Base-by-base conservation (phyloP, 202 grass and related monocot species). In the Bolboschoenoplectus hybrid region DNA sequence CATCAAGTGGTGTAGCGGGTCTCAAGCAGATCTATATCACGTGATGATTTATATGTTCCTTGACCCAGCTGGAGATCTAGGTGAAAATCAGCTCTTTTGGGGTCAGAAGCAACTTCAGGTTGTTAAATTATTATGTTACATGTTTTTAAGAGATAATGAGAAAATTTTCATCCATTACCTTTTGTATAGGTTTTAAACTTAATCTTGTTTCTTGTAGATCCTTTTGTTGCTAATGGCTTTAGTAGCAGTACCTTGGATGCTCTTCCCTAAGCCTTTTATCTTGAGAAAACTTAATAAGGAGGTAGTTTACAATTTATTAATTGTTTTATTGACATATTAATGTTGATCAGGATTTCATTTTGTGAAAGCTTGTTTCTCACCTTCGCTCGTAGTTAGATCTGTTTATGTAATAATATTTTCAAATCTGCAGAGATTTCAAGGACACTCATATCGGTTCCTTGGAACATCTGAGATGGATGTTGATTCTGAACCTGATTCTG, bases 1-100 rank as follows among this genome's bases (percentile, higher is more conserved):
- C 71, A 88, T 97, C 76, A 99, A 99, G 81, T 99, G 97, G 97
- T 97, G 93, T 89, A 89, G 89, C 43, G 97, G 97, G 3, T 99
- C 97, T 88, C 87, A 94, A 94, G 88, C 94, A 67, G 97, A 99
- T 89, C 82, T 99, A n/a, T 99, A 99, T 91, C 97, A 99, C 82
- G 97, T 99, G 7, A 99, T 99, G 97, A 99, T 99, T 91, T 99
- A 99, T 88, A 99, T 99, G 97, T 99, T 99, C 81, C 92, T 99
- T 80, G 92, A 97, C 83, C 97, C 97, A 75, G 67, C 81, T 83
- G 92, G 86, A 74, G 89, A 99, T 94, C 94, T 99, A 83, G 97
- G 92, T 88, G 97, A 99, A 91, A 99, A 99, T 89, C 85, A 97
- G 88, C 77, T 99, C 73, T 93, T 99, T 92, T 99, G 97, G 97